These are phyloP conservation scores for Brassica balearica DNA, from an alignment of 441 rosid genomes.

Conservation along the genomic window DNA sequence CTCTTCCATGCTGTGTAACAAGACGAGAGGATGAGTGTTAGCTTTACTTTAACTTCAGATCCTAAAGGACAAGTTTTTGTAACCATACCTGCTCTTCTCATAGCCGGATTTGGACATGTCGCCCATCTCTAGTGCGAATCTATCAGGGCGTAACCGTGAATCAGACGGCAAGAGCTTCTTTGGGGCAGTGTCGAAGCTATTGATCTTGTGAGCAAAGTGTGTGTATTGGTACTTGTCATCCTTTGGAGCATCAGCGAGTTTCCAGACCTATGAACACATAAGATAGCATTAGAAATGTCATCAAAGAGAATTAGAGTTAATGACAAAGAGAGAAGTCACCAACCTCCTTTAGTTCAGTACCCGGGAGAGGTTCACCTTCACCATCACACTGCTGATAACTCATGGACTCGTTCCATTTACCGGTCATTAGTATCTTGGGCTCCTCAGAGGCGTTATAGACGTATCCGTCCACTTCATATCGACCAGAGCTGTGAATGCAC, in stretches of 20 bases:
- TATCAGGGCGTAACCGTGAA: conserved; percentile 92
- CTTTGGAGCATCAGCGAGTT: conserved; percentile 77
- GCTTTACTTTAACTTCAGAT: neutral
- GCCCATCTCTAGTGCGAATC: conserved; percentile 93
- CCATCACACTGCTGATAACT: conserved; percentile 91
- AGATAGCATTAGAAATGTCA: conserved; percentile 12
- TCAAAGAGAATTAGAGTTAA: neutral
- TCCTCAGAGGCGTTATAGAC: conserved; percentile 89
- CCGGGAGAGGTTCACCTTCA: conserved; percentile 96
- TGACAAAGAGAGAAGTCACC: neutral
- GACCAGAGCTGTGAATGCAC: conserved; percentile 74
- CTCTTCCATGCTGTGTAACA: conserved; percentile 79
- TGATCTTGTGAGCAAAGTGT: conserved; percentile 89
- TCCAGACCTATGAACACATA: conserved; percentile 72
- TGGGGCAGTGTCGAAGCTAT: conserved; percentile 93
- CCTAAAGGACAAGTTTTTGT: neutral
- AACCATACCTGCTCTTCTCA: conserved; percentile 91
- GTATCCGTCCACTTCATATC: conserved; percentile 98
- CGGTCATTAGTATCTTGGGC: conserved; percentile 95
- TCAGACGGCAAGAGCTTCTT: conserved; percentile 88
- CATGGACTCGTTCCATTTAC: conserved; percentile 94
- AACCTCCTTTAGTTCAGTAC: conserved; percentile 70
- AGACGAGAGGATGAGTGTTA: neutral
- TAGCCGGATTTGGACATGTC: conserved; percentile 79
- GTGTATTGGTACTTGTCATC: conserved; percentile 90